Conservation (phyloP, 768 basidiomycete genomes). For the Pleurotus tuber-regium region DNA sequence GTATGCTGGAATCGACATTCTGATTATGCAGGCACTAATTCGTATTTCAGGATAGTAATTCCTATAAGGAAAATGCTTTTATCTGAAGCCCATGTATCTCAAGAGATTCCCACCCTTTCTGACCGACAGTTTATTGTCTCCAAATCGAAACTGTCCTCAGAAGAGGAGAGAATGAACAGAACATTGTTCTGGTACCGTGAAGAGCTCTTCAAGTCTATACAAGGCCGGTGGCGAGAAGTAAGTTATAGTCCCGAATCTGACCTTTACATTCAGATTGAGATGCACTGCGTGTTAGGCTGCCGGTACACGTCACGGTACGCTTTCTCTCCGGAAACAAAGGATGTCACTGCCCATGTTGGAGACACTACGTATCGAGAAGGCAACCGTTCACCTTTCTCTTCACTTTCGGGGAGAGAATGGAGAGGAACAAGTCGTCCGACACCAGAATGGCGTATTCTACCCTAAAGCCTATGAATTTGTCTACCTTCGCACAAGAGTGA, state of each 20-base stretch:
- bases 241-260: conserved; percentile 16
- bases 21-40: conserved; percentile 2
- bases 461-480: conserved; percentile 62
- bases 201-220: conserved; percentile 67
- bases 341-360: conserved; percentile 82
- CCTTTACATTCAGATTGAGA: background rate
- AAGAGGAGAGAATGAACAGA: conserved; percentile 61
- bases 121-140: conserved; percentile 90
- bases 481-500: conserved; percentile 52
- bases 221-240: conserved; percentile 86
- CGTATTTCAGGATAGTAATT: conserved; percentile 52
- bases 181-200: conserved; percentile 98
- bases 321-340: conserved; percentile 76
- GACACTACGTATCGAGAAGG: conserved; percentile 65
- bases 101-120: conserved; percentile 80
- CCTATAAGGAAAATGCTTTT: conserved; percentile 73
- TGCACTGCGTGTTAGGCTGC: conserved; percentile 54
- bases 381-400: conserved; percentile 57
- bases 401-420: conserved; percentile 23
- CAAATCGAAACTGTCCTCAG: conserved; percentile 58
- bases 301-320: conserved; percentile 69
- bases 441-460: conserved; percentile 41
- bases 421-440: conserved; percentile 15
- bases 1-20: conserved; percentile 35
- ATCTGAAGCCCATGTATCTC: conserved; percentile 50